Evolutionary conservation across 2,329 filamentous ascomycete genomes (phyloP), one percentile per base, ranked within the genome.

Genomic region (Sarocladium kiliense): DNA sequence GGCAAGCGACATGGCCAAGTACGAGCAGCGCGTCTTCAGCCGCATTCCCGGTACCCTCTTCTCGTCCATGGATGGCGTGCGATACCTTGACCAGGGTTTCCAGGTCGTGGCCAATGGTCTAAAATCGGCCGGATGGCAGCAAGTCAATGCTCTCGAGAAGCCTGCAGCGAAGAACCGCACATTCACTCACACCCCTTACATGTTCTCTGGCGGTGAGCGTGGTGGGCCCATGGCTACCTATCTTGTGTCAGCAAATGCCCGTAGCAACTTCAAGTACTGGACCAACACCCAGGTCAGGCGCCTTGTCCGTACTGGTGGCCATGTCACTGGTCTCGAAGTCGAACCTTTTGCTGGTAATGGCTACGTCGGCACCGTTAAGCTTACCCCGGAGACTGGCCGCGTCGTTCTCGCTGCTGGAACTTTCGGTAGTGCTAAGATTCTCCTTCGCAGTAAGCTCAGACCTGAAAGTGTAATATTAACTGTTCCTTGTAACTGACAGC

Each of bases 161-260:
- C 84, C 85, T 0, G 74, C 78, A 54, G 65, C 78, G 65, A 90
- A 90, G 78, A 84, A 88, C 70, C 75, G 76, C 60, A 84, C 81
- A 1, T 89, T 77, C 68, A 77, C 79, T 42, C 80, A 83, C 67
- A 82, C 83, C 23, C 78, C 82, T 25, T 88, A 82, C 73, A 87
- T 89, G 82, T 88, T 84, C 65, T 72, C 74, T 5, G 71, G 84
- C 45, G 86, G 85, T 53, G 83, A 88, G 67, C 77, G 87, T 57
- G 83, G 83, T 44, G 87, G 88, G 1, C 87, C 87, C 12, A 74
- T 90, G 65, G 83, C 82, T 9, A 88, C 87, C 0, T 91, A 91
- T 63, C 79, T 91, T 1, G 82, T 85, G 3, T 75, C 77, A 18
- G 85, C 85, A 1, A 74, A 76, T 49, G 71, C 73, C 41, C 77